Base-by-base conservation (phyloP, 2,329 filamentous ascomycete species). In the Monosporascus sp. region DNA sequence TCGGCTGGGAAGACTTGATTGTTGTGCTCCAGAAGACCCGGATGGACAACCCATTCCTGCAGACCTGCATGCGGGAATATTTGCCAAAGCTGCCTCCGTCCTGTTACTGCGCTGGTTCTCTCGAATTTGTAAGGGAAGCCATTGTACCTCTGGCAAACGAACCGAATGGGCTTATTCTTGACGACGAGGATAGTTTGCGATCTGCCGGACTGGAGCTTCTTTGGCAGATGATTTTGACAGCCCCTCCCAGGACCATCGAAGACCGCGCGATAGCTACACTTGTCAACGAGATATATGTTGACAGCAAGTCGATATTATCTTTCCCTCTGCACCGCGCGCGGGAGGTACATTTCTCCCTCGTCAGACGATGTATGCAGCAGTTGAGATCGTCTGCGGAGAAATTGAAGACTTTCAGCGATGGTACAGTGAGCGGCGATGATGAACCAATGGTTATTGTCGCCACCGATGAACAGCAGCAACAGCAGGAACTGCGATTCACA, bases 151-250 rank as follows among this genome's bases (percentile, higher is more conserved):
- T 78, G 39, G 69, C 82, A 5, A 74, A 75, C 37, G 72, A 77
- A 37, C 59, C 64, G 6, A 64, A 66, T 24, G 73, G 73, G 22
- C 73, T 78, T 48, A 64, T 76, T 20, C 69, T 83, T 22, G 77
- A 81, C 52, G 78, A 81, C 46, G 72, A 77, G 7, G 71, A 75
- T n/a, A 70, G 75, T 11, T 65, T 82, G 27, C 73, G 79, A 58
- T 79, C 75, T 55, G 80, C 69, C 58, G 81, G 72, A 25, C 75
- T 81, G 44, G 88, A 94, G 60, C 80, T 91, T 53, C 74, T 96
- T n/a, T 96, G 92, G 92, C 82, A 84, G 24, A 82, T 96, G 61
- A 83, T 93, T 37, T 73, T 96, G 50, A 85, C 81, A 17, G 84
- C 88, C 2, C 82, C 84, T 5, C 75, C 81, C 38, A 74, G 79